Conservation (phyloP, 306 rosid species). For the Lupinus albus region DNA sequence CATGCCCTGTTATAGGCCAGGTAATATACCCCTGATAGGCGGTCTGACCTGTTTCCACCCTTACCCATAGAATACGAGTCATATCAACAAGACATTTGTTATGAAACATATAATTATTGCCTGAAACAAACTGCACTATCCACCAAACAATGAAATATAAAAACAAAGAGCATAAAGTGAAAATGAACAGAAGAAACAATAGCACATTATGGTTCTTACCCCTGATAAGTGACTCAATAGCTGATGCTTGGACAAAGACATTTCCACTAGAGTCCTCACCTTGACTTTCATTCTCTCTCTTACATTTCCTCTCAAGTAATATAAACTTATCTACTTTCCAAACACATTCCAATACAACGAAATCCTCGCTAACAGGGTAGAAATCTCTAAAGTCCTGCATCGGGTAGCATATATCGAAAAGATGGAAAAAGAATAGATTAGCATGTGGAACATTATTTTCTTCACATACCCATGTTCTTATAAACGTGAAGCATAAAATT, state of each 20-base stretch:
- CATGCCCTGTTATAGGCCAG: too few species aligned
- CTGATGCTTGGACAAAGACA: conserved; percentile 43
- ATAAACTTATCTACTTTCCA: conserved; percentile 74
- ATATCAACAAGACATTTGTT: conserved; percentile 1
- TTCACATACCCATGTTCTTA: background rate
- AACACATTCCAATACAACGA: conserved; percentile 60
- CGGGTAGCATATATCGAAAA: conserved; percentile 10
- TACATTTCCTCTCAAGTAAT: conserved; percentile 56
- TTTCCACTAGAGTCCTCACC: conserved; percentile 47
- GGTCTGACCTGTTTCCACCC: too few species aligned
- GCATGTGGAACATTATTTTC: conserved; percentile 6
- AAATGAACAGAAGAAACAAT: conserved; percentile 14
- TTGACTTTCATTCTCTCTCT: conserved; percentile 46
- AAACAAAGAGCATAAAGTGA: background rate
- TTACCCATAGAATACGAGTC: conserved; percentile 2
- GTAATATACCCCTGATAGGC: too few species aligned
- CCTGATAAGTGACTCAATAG: conserved; percentile 58
- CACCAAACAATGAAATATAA: conserved; percentile 17
- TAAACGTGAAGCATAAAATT: conserved; percentile 1
- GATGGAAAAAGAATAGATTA: conserved; percentile 4
- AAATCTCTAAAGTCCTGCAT: conserved; percentile 73
- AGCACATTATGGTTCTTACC: conserved; percentile 52
- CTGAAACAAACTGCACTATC: conserved; percentile 33
- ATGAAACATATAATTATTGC: conserved; percentile 10
- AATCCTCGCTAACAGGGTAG: conserved; percentile 68